Evolutionary conservation across 352 stramenopile genomes (phyloP), one percentile per base, ranked within the genome.

Genomic region (Phytophthora pseudosyringae): DNA sequence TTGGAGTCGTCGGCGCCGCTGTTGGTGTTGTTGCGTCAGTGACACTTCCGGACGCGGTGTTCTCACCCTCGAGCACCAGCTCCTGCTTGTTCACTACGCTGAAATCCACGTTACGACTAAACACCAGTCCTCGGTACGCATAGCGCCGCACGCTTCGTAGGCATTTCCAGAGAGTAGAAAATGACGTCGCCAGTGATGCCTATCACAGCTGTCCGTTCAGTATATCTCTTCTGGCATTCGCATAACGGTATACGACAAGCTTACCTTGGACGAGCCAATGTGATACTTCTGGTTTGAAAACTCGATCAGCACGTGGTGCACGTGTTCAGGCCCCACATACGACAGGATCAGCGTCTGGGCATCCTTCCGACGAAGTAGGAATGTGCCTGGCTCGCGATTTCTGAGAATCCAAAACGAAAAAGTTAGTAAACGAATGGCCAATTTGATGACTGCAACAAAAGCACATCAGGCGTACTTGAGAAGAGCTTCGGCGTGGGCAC

Each of bases 221-320:
- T 36, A 41, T 13, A 35, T 3, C 43, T 53, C 32, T 15, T n/a
- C 26, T 15, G 49, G 6, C 35, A 45, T 18, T 44, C 25, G 13
- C 15, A 53, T 11, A 31, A 38, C 21, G 45, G 39, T 7, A 54
- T 40, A 4, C 50, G 33, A 21, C 21, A 16, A 18, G 1, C 15
- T 32, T 61, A 94, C 86, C 75, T 91, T 93, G 29, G 87, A 85
- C 4, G 84, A 84, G 1, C 87, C 87, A 26, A 95, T 78, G 51
- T 93, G 82, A 53, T 94, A 95, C 52, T 69, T 74, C 33, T 87
- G 76, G 38, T 85, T 76, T 5, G 79, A 71, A 53, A 72, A 95
- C 59, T 93, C 87, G 28, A 95, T 87, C 1, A 95, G 73, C 29
- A 91, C 87, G 52, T 95, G 87, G 51, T 94, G 87, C n/a, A 91